Base-by-base conservation (phyloP, 257 asterid species). In the Fraxinus pennsylvanica region DNA sequence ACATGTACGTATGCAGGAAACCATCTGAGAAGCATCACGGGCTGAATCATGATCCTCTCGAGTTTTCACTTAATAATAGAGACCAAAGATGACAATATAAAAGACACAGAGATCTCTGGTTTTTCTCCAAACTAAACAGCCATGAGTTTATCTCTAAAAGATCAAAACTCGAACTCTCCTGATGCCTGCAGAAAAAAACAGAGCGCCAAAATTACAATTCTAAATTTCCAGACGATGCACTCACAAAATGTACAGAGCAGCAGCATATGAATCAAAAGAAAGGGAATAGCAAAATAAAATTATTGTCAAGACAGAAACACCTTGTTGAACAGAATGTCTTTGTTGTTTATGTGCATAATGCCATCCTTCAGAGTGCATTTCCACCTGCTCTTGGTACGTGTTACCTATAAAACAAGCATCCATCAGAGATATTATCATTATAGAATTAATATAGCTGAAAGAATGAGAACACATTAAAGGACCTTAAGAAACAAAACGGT, bases 331-430 rank as follows among this genome's bases (percentile, higher is more conserved):
- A 95, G 93, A 74, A 95, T 85, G 82, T 95, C 98, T 85, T 93
- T 91, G 25, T 93, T 88, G 80, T 92, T 93, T 86, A 95, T 93
- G 90, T 91, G 99, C 99, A 95, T 95, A 79, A 95, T 90, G 74
- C 99, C 99, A 82, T 91, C 92, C 91, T 93, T 93, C 83, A 95
- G 84, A 54, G 89, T 88, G 93, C 98, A 95, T 57, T 95, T 95
- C 99, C 99, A 95, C 93, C 90, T 88, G 96, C 96, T 95, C 91
- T 95, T 95, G 76, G 98, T 93, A 74, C 98, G 92, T 8, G 99
- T 95, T 74, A 95, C 98, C 98, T 93, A 72, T 68, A 77, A 72
- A 76, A 73, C 36, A 82, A 81, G 39, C 27, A 14, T 29, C 27
- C 45, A 15, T 41, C 52, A 41, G 54, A 36, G 33, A 73, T 9